Evolutionary conservation across 2,329 filamentous ascomycete genomes (phyloP).

Genomic region (Colletotrichum tropicale): DNA sequence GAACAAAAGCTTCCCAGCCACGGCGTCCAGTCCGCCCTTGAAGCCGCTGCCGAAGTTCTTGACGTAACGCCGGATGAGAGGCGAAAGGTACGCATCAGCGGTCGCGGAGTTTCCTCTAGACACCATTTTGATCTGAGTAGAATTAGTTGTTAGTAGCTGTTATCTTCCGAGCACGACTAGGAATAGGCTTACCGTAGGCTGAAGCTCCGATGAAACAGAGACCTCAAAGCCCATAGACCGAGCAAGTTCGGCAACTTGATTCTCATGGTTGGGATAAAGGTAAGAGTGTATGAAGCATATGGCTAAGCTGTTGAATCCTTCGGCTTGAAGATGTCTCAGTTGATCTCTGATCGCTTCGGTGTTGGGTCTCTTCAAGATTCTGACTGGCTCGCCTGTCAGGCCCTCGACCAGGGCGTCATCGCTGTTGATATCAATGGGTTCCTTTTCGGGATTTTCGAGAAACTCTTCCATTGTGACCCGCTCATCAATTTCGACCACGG

Average conservation of each 20-base stretch:
- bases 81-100: slow-evolving; percentile 75
- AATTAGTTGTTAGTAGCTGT: accelerated
- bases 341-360: slow-evolving; percentile 53
- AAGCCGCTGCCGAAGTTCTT: slow-evolving; percentile 69
- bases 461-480: slow-evolving; percentile 76
- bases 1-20: slow-evolving; percentile 53
- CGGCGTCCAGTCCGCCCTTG: slow-evolving; percentile 59
- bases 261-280: slow-evolving; percentile 59
- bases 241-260: slow-evolving; percentile 39
- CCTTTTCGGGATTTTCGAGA: slow-evolving; percentile 62
- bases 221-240: slow-evolving; percentile 62
- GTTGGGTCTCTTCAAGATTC: slow-evolving; percentile 62
- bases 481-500: slow-evolving; percentile 74
- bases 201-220: slow-evolving; percentile 66
- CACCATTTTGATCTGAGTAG: slow-evolving; percentile 63
- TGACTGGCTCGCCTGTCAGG: slow-evolving; percentile 68
- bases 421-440: slow-evolving; percentile 29
- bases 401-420: slow-evolving; percentile 59
- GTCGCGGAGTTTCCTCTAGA: slow-evolving; percentile 70
- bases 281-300: slow-evolving; percentile 79
- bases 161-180: accelerated
- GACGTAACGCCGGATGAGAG: slow-evolving; percentile 72
- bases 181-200: slow-evolving; percentile 69
- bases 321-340: slow-evolving; percentile 61
- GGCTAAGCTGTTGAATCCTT: slow-evolving; percentile 55